A percentile compares a stretch with the other conserved stretches of the same genome.
Evolutionary conservation across 495 filamentous ascomycete genomes (phyloP).

Genomic region (Monascus purpureus): DNA sequence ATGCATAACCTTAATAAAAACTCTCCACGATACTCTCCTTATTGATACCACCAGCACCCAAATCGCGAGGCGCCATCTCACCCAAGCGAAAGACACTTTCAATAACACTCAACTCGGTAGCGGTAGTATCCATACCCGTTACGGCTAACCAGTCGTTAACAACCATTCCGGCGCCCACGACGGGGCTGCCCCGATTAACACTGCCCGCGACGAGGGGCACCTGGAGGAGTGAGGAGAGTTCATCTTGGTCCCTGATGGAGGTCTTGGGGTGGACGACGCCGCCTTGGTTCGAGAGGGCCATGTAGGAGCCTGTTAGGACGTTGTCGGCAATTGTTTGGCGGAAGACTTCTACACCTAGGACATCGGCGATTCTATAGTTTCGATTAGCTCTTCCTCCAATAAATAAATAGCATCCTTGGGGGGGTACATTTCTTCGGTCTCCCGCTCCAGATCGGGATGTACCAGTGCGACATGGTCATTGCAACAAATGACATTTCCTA

Average conservation of each 20-base stretch:
- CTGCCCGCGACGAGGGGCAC: slow-evolving; percentile 89
- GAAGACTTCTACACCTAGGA: slow-evolving; percentile 95
- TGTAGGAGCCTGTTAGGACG: slow-evolving; percentile 89
- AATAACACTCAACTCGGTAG: slow-evolving; percentile 88
- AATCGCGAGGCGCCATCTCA: slow-evolving; percentile 42
- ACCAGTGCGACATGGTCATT: slow-evolving; percentile 96
- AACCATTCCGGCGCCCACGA: slow-evolving; percentile 97
- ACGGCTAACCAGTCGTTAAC: slow-evolving; percentile 99
- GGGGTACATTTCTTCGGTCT: slow-evolving; percentile 71
- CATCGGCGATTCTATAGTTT: slow-evolving; percentile 59
- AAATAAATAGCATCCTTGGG: not conserved
- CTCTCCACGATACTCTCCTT: slow-evolving; percentile 98
- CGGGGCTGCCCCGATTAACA: slow-evolving; percentile 80
- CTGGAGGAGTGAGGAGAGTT: slow-evolving; percentile 84
- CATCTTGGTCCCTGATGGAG: slow-evolving; percentile 90
- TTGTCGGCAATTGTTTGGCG: slow-evolving; percentile 95
- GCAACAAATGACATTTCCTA: slow-evolving; percentile 91
- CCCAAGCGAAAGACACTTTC: slow-evolving; percentile 90
- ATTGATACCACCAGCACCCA: slow-evolving; percentile 58
- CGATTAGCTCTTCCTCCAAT: not conserved
- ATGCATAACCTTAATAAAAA: slow-evolving; percentile 91
- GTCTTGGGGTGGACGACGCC: slow-evolving; percentile 97
- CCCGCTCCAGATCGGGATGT: slow-evolving; percentile 92
- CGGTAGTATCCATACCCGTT: slow-evolving; percentile 91
- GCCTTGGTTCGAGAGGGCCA: slow-evolving; percentile 89